phyloP scores from a whole-genome alignment of 192 early-diverging fungal species.

The Obelidium mucronatum region DNA sequence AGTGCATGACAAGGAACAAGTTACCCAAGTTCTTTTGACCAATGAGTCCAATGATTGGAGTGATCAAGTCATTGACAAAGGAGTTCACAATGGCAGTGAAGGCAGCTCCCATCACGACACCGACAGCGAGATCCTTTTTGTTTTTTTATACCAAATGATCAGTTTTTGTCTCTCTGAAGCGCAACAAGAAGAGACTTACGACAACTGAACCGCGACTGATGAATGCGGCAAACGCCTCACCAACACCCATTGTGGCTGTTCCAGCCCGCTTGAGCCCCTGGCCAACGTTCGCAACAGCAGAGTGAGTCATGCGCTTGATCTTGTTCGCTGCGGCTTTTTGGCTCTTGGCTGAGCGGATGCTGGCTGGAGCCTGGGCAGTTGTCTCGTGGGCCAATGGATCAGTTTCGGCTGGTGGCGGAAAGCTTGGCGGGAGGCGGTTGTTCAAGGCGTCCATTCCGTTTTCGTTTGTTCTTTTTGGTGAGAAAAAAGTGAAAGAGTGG shows the following conservation, averaged over 20 bases:
- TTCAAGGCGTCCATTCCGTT: not conserved
- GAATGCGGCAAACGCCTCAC: slow-evolving; percentile 12
- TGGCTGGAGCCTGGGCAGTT: not conserved
- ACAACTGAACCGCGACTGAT: slow-evolving; percentile 7
- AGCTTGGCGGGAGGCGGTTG: not conserved
- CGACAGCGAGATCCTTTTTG: not conserved
- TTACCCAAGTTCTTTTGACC: slow-evolving; percentile 41
- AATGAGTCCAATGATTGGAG: slow-evolving; percentile 69
- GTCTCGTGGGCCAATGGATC: no score
- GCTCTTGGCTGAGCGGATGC: not conserved
- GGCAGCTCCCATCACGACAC: slow-evolving; percentile 72
- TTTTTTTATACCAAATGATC: no score
- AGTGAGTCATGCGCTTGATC: slow-evolving; percentile 6
- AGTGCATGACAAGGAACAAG: slow-evolving; percentile 19
- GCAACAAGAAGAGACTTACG: not conserved
- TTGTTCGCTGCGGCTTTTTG: not conserved
- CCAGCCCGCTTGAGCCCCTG: not conserved
- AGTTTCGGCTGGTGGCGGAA: not conserved
- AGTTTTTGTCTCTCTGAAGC: no score
- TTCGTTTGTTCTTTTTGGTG: not conserved
- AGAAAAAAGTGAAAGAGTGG: no score
- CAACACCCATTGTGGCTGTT: slow-evolving; percentile 18
- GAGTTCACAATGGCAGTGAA: slow-evolving; percentile 61
- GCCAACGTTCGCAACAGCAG: not conserved
- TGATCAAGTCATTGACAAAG: slow-evolving; percentile 60